Evolutionary conservation across 768 basidiomycete species (phyloP).

Genomic region (Amanita subjunquillea): DNA sequence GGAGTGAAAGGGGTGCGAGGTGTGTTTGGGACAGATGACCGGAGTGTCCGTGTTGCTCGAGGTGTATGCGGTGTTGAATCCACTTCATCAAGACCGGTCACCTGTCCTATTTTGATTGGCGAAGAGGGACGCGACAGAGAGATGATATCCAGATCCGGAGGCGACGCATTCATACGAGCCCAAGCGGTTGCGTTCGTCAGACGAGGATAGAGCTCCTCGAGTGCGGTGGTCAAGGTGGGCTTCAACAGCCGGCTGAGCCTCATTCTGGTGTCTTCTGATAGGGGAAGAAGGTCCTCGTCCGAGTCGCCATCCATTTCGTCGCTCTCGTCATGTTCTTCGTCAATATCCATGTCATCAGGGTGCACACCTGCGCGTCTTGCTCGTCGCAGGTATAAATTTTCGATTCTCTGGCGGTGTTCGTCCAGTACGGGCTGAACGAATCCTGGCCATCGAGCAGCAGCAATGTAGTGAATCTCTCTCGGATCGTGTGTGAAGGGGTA

Average conservation of each 20-base stretch:
- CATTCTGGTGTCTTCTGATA: slow-evolving; percentile 51
- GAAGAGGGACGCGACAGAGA: background rate
- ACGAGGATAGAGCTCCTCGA: slow-evolving; percentile 63
- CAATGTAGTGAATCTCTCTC: slow-evolving; percentile 63
- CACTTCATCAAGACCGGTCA: background rate
- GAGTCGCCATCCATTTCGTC: slow-evolving; percentile 8
- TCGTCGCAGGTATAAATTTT: slow-evolving; percentile 1
- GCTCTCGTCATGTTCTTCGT: slow-evolving; percentile 16
- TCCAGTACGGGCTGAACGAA: slow-evolving; percentile 63
- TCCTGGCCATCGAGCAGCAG: slow-evolving; percentile 73
- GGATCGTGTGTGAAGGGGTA: slow-evolving; percentile 57
- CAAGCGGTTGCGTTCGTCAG: slow-evolving; percentile 54
- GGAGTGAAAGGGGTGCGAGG: slow-evolving; percentile 5
- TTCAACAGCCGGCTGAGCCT: slow-evolving; percentile 56
- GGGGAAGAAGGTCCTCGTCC: slow-evolving; percentile 19
- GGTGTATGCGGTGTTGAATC: slow-evolving; percentile 1
- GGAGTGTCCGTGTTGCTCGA: background rate
- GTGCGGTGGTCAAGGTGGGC: slow-evolving; percentile 46
- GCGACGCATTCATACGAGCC: slow-evolving; percentile 24
- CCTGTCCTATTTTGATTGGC: background rate
- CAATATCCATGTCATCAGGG: slow-evolving; percentile 11
- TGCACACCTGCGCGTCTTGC: background rate
- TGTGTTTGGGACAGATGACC: background rate
- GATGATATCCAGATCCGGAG: background rate
- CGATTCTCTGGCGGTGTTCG: slow-evolving; percentile 21